Base-by-base conservation (phyloP, 2,329 filamentous ascomycete genomes). In the Aspergillus proliferans region DNA sequence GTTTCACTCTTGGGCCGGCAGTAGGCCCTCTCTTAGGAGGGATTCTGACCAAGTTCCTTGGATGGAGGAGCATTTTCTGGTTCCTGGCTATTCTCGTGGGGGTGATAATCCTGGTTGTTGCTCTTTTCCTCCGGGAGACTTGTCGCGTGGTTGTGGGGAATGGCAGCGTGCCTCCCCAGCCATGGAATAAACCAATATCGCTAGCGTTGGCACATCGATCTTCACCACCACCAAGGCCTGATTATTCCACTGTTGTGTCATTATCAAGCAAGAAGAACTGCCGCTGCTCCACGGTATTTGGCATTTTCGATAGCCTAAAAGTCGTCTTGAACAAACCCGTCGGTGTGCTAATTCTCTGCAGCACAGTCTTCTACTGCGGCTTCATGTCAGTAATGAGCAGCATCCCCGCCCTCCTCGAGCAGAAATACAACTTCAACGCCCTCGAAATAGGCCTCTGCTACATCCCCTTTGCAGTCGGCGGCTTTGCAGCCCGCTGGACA, bases 31-130 rank as follows among this genome's bases (percentile, higher is more conserved):
- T 78, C 0, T 70, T 81, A 21, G 78, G 77, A 0, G 78, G 77
- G 6, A 58, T 73, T 0, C 52, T 81, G 0, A 67, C 71, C 0
- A 69, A 75, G 43, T 68, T 69, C 34, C 55, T 79, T 0, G 77
- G 76, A 0, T 81, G 77, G 77, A 63, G 70, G 36, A 67, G 69
- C 1, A 71, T 80, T 6, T 81, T 81, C 53, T 80, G 76, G 75
- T 76, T 79, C 49, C 64, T 81, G 2, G 63, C 71, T 7, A 74
- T 79, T n/a, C 7, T 14, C n/a, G 59, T 71, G 24, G 63, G 69
- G 0, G 65, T 60, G 0, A 53, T 57, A 1, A 67, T 63, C 19
- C 52, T 59, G 15, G 10, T 62, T 1, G 51, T 51, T 0, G 43
- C 64, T 1, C 10, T 61, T 4, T 57, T 61, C 47, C 60, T 70